A percentile compares a stretch with the other conserved stretches of the same genome.
Conservation (phyloP, 345 rosid genomes). For the Syzygium grande region DNA sequence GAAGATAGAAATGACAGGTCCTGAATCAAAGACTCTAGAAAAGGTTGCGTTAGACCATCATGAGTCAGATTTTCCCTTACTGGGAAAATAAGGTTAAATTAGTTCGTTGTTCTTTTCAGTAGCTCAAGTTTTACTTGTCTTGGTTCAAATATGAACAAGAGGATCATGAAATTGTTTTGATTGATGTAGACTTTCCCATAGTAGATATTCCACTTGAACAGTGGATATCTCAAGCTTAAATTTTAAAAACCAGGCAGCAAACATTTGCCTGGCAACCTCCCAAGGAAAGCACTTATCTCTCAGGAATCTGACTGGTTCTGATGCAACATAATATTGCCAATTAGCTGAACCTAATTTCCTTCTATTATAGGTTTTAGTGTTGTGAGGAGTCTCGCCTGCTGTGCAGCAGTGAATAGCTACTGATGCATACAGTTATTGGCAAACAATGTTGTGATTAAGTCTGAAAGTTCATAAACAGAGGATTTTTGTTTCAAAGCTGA, state of each 20-base stretch:
- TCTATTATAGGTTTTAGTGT: not conserved
- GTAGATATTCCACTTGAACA: not conserved
- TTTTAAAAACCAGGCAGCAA: not conserved
- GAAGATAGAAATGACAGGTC: not conserved
- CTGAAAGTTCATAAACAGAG: not conserved
- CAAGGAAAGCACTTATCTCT: not conserved
- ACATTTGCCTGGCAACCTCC: not conserved
- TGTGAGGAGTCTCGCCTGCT: not conserved
- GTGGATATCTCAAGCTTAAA: rapidly evolving
- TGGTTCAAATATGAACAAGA: not conserved
- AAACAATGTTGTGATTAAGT: not conserved
- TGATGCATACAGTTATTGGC: not conserved
- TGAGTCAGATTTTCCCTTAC: not conserved
- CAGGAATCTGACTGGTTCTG: not conserved
- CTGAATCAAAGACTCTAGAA: not conserved
- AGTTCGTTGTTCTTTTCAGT: not conserved
- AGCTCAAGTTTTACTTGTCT: not conserved
- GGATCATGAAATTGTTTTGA: not conserved
- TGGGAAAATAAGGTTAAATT: not conserved
- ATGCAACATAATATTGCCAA: not conserved
- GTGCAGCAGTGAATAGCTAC: not conserved
- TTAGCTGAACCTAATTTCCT: not conserved
- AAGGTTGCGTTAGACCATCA: not conserved
- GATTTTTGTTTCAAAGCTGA: not conserved
- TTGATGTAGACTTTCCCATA: not conserved